phyloP scores from a whole-genome alignment of 1,284 basidiomycete genomes.

The Xerocomus minutiporus region DNA sequence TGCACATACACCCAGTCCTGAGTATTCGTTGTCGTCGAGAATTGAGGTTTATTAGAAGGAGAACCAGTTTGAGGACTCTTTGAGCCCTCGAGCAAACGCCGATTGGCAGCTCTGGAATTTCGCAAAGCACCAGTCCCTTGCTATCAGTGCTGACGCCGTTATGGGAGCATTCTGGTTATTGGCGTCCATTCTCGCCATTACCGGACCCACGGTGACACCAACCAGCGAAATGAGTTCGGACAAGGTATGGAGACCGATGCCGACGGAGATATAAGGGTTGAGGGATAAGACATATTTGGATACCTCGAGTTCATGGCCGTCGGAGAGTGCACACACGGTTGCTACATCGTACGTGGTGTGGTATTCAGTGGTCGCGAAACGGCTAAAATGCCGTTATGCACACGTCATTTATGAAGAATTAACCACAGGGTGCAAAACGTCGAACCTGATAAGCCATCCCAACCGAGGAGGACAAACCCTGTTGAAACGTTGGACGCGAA shows the following conservation, averaged over 20 bases:
- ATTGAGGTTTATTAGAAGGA: too few relatives aligned
- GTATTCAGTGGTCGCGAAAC: neutral
- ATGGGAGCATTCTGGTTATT: neutral
- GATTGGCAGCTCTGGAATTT: too few relatives aligned
- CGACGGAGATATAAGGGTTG: conserved; percentile 13
- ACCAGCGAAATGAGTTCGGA: conserved; percentile 7
- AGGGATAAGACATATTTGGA: conserved; percentile 8
- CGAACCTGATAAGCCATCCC: too few relatives aligned
- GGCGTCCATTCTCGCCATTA: conserved; percentile 4
- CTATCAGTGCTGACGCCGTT: neutral
- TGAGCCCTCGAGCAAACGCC: too few relatives aligned
- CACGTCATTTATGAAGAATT: conserved; percentile 2
- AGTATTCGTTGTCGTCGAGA: too few relatives aligned
- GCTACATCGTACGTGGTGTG: conserved; percentile 14
- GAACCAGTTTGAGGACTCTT: too few relatives aligned
- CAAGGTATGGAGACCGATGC: conserved; percentile 2
- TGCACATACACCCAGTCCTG: too few relatives aligned
- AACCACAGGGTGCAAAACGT: conserved; percentile 1
- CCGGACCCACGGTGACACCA: neutral
- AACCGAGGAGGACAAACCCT: too few relatives aligned
- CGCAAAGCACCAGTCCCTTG: neutral
- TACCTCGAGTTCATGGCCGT: conserved; percentile 2
- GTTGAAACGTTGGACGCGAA: neutral
- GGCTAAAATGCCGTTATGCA: conserved; percentile 4
- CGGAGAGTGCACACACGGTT: conserved; percentile 1